Evolutionary conservation across 345 rosid genomes (phyloP).

Genomic region (Melastoma malabathricum): DNA sequence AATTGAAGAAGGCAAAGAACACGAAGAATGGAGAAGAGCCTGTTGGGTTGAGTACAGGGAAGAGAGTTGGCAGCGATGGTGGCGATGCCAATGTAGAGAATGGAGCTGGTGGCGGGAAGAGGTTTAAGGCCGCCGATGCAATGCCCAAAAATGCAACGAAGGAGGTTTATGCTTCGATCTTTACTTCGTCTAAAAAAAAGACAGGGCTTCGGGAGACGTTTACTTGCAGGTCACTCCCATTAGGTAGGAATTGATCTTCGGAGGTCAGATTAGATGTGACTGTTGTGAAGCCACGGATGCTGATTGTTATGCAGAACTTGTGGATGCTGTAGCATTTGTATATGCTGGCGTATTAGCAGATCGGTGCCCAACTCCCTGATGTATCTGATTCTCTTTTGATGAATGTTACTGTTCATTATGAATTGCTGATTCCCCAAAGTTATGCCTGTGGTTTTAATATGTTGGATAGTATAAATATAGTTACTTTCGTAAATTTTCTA

Average conservation of each 20-base stretch:
- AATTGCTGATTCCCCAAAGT: too few relatives aligned
- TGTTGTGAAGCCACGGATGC: too few relatives aligned
- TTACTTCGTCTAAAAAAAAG: constrained; percentile 60
- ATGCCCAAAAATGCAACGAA: constrained; percentile 73
- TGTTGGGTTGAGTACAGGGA: constrained; percentile 10
- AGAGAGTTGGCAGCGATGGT: constrained; percentile 16
- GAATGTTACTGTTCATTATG: too few relatives aligned
- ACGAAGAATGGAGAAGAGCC: constrained; percentile 26
- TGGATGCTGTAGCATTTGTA: too few relatives aligned
- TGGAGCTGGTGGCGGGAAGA: constrained; percentile 19
- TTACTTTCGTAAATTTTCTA: too few relatives aligned
- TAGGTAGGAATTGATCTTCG: constrained; percentile 47
- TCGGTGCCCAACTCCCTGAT: too few relatives aligned
- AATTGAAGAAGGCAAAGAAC: constrained; percentile 40
- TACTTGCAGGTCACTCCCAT: constrained; percentile 71
- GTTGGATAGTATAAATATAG: too few relatives aligned
- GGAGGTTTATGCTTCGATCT: constrained; percentile 81
- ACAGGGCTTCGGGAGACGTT: constrained; percentile 61
- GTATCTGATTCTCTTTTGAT: too few relatives aligned
- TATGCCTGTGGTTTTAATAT: too few relatives aligned
- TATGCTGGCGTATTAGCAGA: too few relatives aligned
- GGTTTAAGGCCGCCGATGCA: constrained; percentile 45
- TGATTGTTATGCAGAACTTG: too few relatives aligned
- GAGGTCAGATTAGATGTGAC: too few relatives aligned
- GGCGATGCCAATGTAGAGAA: constrained; percentile 28